A percentile compares a stretch with the other conserved stretches of the same genome.
These are phyloP conservation scores for Fusarium buharicum DNA, from an alignment of 2,329 filamentous ascomycete genomes.

Conservation along the genomic window DNA sequence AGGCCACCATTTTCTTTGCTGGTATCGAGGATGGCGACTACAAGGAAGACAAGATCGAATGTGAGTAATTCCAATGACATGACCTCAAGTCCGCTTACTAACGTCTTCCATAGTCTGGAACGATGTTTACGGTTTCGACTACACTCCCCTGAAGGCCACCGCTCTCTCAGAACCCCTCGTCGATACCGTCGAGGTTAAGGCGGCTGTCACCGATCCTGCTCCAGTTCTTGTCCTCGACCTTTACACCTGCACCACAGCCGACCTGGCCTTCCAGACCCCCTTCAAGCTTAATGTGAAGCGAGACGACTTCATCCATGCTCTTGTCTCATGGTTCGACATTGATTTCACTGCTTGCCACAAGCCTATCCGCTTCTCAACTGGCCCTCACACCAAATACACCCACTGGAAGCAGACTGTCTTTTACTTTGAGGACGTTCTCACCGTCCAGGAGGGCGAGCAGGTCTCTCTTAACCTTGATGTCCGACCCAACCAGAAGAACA, in stretches of 20 bases:
- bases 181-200: slow-evolving; percentile 97
- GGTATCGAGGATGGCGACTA: slow-evolving; percentile 99
- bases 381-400: slow-evolving; percentile 98
- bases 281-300: slow-evolving; percentile 82
- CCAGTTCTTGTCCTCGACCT: slow-evolving; percentile 89
- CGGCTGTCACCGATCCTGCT: slow-evolving; percentile 91
- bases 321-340: slow-evolving; percentile 99
- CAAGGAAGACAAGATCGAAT: slow-evolving; percentile 99
- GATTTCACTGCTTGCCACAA: slow-evolving; percentile 99
- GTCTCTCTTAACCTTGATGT: slow-evolving; percentile 79
- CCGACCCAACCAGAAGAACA: slow-evolving; percentile 93
- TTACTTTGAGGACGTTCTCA: slow-evolving; percentile 93
- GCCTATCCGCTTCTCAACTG: slow-evolving; percentile 94
- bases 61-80: slow-evolving; percentile 65
- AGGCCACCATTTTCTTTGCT: slow-evolving; percentile 96
- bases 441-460: slow-evolving; percentile 86
- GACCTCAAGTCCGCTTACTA: background rate
- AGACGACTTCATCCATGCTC: slow-evolving; percentile 93
- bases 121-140: slow-evolving; percentile 98
- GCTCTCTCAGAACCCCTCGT: slow-evolving; percentile 96
- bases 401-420: slow-evolving; percentile 99
- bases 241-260: slow-evolving; percentile 85
- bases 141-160: slow-evolving; percentile 90
- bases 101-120: slow-evolving; percentile 81
- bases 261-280: slow-evolving; percentile 83